Conservation (phyloP, 148 eudicot genomes). For the Vaccinium corymbosum region DNA sequence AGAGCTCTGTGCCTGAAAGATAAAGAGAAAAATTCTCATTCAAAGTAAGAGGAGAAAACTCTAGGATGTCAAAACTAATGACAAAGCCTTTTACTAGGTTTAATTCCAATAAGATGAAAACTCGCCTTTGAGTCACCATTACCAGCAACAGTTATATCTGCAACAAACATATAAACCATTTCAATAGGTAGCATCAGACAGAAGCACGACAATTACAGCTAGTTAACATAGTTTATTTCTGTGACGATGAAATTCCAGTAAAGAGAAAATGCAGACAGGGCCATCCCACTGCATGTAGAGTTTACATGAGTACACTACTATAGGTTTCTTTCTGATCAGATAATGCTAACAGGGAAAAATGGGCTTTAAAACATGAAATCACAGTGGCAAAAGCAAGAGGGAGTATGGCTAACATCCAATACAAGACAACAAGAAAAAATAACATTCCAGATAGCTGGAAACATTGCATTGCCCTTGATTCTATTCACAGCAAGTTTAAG, state of each 20-base stretch:
- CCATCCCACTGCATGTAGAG: conserved; percentile 2
- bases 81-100: conserved; percentile 6
- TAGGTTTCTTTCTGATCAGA: not conserved
- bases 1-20: conserved; percentile 42
- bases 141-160: conserved; percentile 10
- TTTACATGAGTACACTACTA: not conserved
- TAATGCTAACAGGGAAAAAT: not conserved
- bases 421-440: not conserved
- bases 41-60: not conserved
- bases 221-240: not conserved
- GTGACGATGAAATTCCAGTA: not conserved
- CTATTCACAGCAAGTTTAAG: not conserved
- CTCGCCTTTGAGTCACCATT: conserved; percentile 9
- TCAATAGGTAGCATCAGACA: not conserved
- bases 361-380: not conserved
- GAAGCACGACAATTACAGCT: not conserved
- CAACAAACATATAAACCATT: conserved; percentile 9
- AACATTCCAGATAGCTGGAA: not conserved
- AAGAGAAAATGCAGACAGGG: not conserved
- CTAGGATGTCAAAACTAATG: not conserved
- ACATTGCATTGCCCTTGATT: not conserved
- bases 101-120: not conserved
- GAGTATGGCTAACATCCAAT: not conserved
- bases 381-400: not conserved
- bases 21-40: not conserved